Percentiles rank a stretch among this genome's conserved stretches.
These are phyloP conservation scores for Chaetoceros muelleri DNA, from an alignment of 108 stramenopile genomes.

Conservation along the genomic window DNA sequence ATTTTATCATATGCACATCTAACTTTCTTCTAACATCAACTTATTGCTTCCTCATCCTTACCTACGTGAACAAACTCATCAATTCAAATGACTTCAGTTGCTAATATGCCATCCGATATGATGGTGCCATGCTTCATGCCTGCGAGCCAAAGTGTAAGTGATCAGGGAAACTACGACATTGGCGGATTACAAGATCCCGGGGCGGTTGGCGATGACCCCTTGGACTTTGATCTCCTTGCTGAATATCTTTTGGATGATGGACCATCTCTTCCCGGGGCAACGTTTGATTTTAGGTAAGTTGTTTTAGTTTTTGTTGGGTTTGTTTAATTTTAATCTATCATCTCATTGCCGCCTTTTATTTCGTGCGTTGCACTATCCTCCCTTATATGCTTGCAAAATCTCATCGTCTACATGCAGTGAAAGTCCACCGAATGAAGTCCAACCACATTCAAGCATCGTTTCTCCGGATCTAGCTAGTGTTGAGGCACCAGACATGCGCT, in stretches of 20 bases:
- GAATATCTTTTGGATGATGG: constrained; percentile 76
- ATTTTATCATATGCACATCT: too few species aligned
- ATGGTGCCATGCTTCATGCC: neutral
- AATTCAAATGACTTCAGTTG: too few species aligned
- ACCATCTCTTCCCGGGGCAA: constrained; percentile 11
- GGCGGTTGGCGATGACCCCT: constrained; percentile 17
- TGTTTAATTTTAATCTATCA: constrained; percentile 1
- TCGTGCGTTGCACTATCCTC: constrained; percentile 1
- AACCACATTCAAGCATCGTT: neutral
- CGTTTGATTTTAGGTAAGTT: constrained; percentile 61
- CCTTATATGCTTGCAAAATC: neutral
- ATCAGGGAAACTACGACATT: neutral
- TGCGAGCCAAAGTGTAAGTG: neutral
- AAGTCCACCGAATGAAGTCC: neutral
- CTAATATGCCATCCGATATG: neutral
- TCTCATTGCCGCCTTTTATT: neutral
- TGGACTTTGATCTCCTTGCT: constrained; percentile 79
- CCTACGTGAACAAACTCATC: too few species aligned
- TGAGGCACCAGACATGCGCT: neutral
- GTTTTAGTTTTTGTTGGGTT: neutral
- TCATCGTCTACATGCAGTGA: constrained; percentile 8
- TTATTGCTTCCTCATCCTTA: too few species aligned
- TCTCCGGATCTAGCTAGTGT: neutral
- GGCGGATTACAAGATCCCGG: neutral
- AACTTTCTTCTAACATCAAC: too few species aligned